Evolutionary conservation across 495 filamentous ascomycete species (phyloP), one percentile per base, ranked within the genome.

Genomic region (Xylaria bambusicola): DNA sequence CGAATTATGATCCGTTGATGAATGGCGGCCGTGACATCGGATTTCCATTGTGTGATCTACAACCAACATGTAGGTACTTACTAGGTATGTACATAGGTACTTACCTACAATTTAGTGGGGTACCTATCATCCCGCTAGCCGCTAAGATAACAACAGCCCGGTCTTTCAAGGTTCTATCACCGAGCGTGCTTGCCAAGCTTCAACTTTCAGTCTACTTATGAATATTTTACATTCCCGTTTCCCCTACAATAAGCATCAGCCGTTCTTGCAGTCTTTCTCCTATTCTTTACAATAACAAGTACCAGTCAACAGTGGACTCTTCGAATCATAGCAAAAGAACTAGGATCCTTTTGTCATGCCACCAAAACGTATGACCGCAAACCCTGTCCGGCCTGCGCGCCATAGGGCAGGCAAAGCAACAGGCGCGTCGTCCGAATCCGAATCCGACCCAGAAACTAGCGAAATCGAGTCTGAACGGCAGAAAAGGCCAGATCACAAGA

Each of bases 341-440:
- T 12, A 59, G 24, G 15, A 13, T 33, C 58, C 44, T 12, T 47
- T 58, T 77, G 79, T 64, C 53, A 96, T 96, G 92, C 88, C 91
- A 63, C 82, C 86, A 33, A 93, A 92, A 76, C 87, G 90, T 60
- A 97, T 98, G 93, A 97, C 93, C 65, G 91, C 91, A 42, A 97
- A 98, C 70, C 92, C 91, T 3, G 73, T 88, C 60, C 86, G 86
- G 65, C 89, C 93, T 1, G 81, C 90, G 9, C 88, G 95, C 23
- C 89, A 97, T 71, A 85, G 92, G 41, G 87, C 92, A 31, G 93
- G 93, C 62, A 98, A 97, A 75, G 75, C 88, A 23, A 72, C 87
- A 44, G 86, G 82, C 8, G 84, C 86, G 65, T 87, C 90, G 20
- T 92, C 88, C 42, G 76, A 79, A 40, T 84, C 88, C 42, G 76